These are phyloP conservation scores for Schizothecium vesticola DNA, from an alignment of 495 filamentous ascomycete genomes.

Conservation along the genomic window DNA sequence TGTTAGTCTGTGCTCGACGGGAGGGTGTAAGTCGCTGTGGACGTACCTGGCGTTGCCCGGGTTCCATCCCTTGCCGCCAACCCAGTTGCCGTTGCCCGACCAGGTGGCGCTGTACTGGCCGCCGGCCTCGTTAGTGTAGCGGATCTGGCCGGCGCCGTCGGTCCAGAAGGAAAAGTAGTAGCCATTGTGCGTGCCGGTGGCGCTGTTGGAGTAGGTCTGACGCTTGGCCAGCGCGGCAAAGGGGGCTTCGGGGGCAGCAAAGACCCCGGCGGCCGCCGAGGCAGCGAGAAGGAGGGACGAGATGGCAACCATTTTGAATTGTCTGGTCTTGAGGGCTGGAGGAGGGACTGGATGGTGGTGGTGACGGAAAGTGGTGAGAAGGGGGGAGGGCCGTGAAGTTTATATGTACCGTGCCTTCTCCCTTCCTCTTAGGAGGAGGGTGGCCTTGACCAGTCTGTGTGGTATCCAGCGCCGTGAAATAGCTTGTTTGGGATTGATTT, in stretches of 20 bases:
- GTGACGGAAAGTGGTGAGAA: background rate
- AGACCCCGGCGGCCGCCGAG: slow-evolving; percentile 28
- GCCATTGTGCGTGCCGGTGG: slow-evolving; percentile 52
- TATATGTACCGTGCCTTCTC: background rate
- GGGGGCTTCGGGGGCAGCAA: slow-evolving; percentile 40
- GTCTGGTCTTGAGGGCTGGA: background rate
- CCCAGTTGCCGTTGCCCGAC: slow-evolving; percentile 53
- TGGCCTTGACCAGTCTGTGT: background rate
- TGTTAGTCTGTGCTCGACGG: background rate
- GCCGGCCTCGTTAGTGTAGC: slow-evolving; percentile 51
- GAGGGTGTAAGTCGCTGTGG: too few species aligned
- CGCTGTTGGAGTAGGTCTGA: slow-evolving; percentile 23
- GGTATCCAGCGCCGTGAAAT: background rate
- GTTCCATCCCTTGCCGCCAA: slow-evolving; percentile 59
- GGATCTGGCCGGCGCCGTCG: slow-evolving; percentile 46
- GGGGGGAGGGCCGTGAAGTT: background rate
- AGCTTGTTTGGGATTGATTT: background rate
- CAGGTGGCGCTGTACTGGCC: slow-evolving; percentile 54
- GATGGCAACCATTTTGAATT: slow-evolving; percentile 42
- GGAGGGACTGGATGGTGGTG: background rate
- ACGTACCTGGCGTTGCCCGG: slow-evolving; percentile 35
- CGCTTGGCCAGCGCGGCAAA: slow-evolving; percentile 32
- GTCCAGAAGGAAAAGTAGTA: slow-evolving; percentile 63
- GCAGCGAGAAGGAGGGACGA: slow-evolving; percentile 38
- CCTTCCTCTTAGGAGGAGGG: background rate